Evolutionary conservation across 768 basidiomycete species (phyloP), one percentile per base, ranked within the genome.

Genomic region (Boletus eberwhitei): DNA sequence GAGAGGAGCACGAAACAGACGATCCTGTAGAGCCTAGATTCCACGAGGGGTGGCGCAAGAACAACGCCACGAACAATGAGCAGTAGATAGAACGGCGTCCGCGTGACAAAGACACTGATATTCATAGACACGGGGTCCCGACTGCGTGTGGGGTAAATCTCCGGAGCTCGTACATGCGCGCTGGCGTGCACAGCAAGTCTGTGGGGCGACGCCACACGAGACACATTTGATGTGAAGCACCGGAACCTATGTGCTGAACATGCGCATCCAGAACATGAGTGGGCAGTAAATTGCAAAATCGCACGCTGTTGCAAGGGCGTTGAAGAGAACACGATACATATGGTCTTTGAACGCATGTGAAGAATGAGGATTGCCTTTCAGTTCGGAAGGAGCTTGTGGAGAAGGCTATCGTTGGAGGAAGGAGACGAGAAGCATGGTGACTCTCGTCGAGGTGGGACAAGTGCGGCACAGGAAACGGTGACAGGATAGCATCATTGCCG

Each of bases 351-450:
- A 29, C 8, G 22, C 57, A 56, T 53, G 59, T 47, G 52, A 55
- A 44, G 38, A 52, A 43, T 29, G 50, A 46, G 54, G 54, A 55
- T 64, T 57, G 48, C 44, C 50, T 38, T 52, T 57, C 50, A 45
- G 44, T 50, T 53, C 65, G 64, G 65, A 67, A 66, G 63, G 65
- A 67, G 11, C 64, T 54, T 58, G 54, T 9, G 22, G 41, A 55
- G 50, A 55, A 58, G 54, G 12, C 13, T 38, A 42, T 54, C 59
- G 34, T 66, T 54, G 41, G 39, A 44, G 50, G 47, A 44, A 46
- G 47, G 45, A 32, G 42, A 52, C 26, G 46, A 32, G 53, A 65
- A 66, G 53, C 38, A 48, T 36, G 43, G 52, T 45, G 57, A 62
- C 55, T 56, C 55, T 31, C 48, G 52, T 48, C 19, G 34, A 42